Evolutionary conservation across 2,329 filamentous ascomycete species (phyloP).

Genomic region (Aspergillus calidoustus): DNA sequence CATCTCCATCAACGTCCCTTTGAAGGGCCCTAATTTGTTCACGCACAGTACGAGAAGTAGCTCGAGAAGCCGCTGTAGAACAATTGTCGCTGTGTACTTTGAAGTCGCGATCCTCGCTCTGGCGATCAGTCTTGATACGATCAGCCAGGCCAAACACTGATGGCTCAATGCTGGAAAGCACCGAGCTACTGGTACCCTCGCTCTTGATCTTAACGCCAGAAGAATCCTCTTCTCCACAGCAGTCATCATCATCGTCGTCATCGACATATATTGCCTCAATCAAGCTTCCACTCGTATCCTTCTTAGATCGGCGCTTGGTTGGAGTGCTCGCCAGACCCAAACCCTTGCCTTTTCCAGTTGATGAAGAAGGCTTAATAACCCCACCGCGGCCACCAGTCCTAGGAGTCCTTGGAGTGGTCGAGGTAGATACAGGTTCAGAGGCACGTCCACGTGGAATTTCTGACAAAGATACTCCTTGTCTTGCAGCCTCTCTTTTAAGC

Average conservation of each 20-base stretch:
- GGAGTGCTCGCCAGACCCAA: neutral
- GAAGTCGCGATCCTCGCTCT: no score
- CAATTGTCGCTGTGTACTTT: no score
- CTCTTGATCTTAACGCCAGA: no score
- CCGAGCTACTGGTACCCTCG: no score
- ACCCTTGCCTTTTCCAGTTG: neutral
- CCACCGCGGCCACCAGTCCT: constrained; percentile 23
- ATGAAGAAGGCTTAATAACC: constrained; percentile 21
- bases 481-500: constrained; percentile 36
- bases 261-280: constrained; percentile 26
- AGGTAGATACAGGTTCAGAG: neutral
- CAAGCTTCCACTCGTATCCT: neutral
- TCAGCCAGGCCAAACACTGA: no score
- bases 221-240: no score
- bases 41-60: no score
- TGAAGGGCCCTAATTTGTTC: no score
- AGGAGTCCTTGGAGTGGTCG: constrained; percentile 5
- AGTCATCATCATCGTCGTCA: constrained; percentile 13
- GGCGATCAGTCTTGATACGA: no score
- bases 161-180: no score
- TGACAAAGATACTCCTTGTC: constrained; percentile 12
- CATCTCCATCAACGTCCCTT: no score
- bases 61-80: no score
- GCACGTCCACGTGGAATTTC: constrained; percentile 20
- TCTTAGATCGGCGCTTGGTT: neutral